Percentiles rank a stretch among this genome's conserved stretches.
These are phyloP conservation scores for Cercospora brassicicola DNA, from an alignment of 2,329 filamentous ascomycete species.

Conservation along the genomic window DNA sequence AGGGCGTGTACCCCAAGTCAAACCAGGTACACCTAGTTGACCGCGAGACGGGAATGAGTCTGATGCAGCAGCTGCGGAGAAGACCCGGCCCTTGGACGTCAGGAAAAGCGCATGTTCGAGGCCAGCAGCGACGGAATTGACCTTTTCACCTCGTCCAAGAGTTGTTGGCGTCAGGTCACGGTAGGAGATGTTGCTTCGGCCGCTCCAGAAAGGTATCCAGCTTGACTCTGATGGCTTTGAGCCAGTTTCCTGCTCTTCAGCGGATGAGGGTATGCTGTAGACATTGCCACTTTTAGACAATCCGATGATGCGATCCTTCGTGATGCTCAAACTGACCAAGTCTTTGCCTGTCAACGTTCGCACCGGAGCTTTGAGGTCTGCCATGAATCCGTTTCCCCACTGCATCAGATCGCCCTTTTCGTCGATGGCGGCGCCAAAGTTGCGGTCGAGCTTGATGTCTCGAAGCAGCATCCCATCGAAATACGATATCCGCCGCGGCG, in stretches of 20 bases:
- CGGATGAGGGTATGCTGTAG: slow-evolving; percentile 79
- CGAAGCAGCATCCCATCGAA: slow-evolving; percentile 83
- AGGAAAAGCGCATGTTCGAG: slow-evolving; percentile 83
- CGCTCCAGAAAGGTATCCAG: slow-evolving; percentile 75
- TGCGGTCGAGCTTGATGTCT: slow-evolving; percentile 80
- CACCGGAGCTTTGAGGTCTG: slow-evolving; percentile 62
- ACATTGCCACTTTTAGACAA: slow-evolving; percentile 73
- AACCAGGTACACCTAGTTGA: slow-evolving; percentile 80
- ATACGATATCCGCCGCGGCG: slow-evolving; percentile 72
- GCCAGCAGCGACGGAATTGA: slow-evolving; percentile 73
- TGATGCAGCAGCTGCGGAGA: slow-evolving; percentile 79
- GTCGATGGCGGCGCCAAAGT: slow-evolving; percentile 81
- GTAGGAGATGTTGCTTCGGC: slow-evolving; percentile 63
- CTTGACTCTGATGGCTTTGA: slow-evolving; percentile 63
- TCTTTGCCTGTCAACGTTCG: slow-evolving; percentile 79
- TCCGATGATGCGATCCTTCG: slow-evolving; percentile 78
- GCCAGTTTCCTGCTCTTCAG: slow-evolving; percentile 66
- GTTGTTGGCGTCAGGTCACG: slow-evolving; percentile 66
- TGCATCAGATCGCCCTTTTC: slow-evolving; percentile 87
- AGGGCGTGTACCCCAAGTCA: slow-evolving; percentile 77
- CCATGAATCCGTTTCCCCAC: slow-evolving; percentile 80
- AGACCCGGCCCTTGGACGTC: slow-evolving; percentile 81
- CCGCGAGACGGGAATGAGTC: slow-evolving; percentile 77
- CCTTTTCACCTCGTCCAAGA: slow-evolving; percentile 67
- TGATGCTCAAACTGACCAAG: slow-evolving; percentile 72